Evolutionary conservation across 805 yeast species (phyloP), one percentile per base, ranked within the genome.

Genomic region (Candida alai): DNA sequence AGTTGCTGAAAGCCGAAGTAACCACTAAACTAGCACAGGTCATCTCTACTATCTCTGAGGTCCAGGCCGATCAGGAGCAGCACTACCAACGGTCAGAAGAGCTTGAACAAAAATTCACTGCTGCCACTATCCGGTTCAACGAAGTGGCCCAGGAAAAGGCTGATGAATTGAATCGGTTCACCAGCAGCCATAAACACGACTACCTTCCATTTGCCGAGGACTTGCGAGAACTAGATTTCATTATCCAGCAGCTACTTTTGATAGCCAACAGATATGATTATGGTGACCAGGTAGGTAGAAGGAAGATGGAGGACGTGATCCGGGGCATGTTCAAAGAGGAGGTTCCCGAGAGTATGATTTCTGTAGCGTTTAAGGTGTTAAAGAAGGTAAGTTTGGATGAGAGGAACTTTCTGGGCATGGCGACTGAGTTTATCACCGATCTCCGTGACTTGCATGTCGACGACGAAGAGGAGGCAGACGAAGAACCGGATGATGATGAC

Each of bases 221-320:
- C 35, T 62, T 73, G 4, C 67, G 63, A 15, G 87, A 82, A 36
- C 52, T 77, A 19, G 89, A 84, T 42, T 88, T 79, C 51, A 75
- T 88, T 30, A 70, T 88, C 26, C 77, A 78, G 38, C 96, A 93
- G 55, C 56, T 90, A 14, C 53, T 90, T 24, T 56, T 64, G 7
- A 73, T 86, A 18, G 80, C 89, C 1, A 72, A 73, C 19, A 74
- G 75, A 24, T 83, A 82, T 51, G 97, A 93, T 54, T 87, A 77
- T 49, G 81, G 87, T 47, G 97, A 93, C 62, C 96, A 89, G 56
- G 74, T 84, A 30, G 96, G 97, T 14, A 74, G 96, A 51, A 73
- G 95, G 54, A 77, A 78, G 28, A 77, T 87, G 76, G 60, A 84
- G 24, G 66, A 65, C 22, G 54, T 63, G 8, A 54, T 65, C 16